Percentiles rank a stretch among this genome's conserved stretches.
phyloP scores from a whole-genome alignment of 768 basidiomycete genomes.

The Termitomyces heimii region DNA sequence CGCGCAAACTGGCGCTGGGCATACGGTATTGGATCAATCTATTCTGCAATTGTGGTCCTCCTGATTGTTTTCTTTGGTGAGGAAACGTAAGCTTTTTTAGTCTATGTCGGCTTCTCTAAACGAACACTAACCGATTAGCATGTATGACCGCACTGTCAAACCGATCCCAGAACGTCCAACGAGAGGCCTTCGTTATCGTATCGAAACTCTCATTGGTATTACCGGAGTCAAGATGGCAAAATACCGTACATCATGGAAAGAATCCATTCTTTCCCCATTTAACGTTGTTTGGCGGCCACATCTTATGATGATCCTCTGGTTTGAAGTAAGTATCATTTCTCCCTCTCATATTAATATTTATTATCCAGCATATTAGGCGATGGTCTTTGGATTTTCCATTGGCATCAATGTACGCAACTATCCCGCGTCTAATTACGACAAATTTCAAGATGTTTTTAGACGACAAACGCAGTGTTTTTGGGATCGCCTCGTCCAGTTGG shows the following conservation, averaged over 20 bases:
- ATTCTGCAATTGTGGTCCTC: slow-evolving; percentile 37
- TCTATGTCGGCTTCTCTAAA: background rate
- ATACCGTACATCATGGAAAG: slow-evolving; percentile 29
- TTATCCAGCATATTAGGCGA: slow-evolving; percentile 7
- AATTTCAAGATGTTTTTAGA: slow-evolving; percentile 27
- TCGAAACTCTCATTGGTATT: slow-evolving; percentile 47
- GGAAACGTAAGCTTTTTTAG: slow-evolving; percentile 44
- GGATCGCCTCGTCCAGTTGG: slow-evolving; percentile 17
- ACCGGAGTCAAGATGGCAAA: slow-evolving; percentile 47
- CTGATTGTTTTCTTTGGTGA: slow-evolving; percentile 40
- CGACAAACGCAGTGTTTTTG: slow-evolving; percentile 19
- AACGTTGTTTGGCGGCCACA: slow-evolving; percentile 46
- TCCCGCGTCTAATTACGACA: background rate
- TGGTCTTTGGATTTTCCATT: slow-evolving; percentile 27
- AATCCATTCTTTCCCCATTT: slow-evolving; percentile 27
- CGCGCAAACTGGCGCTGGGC: slow-evolving; percentile 56
- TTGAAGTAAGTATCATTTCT: slow-evolving; percentile 24
- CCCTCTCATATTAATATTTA: background rate
- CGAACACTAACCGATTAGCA: slow-evolving; percentile 17
- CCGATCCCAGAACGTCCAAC: slow-evolving; percentile 33
- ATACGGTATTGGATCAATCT: slow-evolving; percentile 61
- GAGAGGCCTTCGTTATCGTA: slow-evolving; percentile 35
- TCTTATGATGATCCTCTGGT: slow-evolving; percentile 30
- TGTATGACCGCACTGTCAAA: slow-evolving; percentile 45
- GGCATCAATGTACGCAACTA: slow-evolving; percentile 28